Evolutionary conservation across 2,329 filamentous ascomycete genomes (phyloP), one percentile per base, ranked within the genome.

Genomic region (Aureobasidium musti): DNA sequence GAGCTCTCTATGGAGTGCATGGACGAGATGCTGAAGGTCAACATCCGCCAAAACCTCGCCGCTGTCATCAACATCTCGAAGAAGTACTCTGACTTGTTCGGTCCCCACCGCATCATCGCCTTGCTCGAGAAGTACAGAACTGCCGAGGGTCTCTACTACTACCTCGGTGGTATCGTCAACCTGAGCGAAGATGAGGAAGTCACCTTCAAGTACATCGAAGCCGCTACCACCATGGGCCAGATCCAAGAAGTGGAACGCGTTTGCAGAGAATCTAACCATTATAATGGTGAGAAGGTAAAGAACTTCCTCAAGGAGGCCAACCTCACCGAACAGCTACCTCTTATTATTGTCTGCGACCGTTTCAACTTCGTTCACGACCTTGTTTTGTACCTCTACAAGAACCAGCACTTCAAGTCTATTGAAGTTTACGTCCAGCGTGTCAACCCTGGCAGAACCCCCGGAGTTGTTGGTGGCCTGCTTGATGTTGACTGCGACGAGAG

Each of bases 121-220:
- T 86, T 99, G 7, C 90, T 99, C 61, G 95, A 99, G 82, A 97
- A 96, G 83, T 96, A 98, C 82, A 93, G 95, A 79, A 98, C 95
- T 41, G 89, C 92, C 3, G 95, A 99, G 79, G 95, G 95, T 77
- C 87, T 99, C 5, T 99, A 95, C 86, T 97, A 97, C 83, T 99
- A 97, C 81, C 87, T 99, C 19, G 95, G 95, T 69, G 97, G 93
- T 77, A 96, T 99, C 72, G 94, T 99, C 79, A 99, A 99, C 77
- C 83, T 99, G 56, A 96, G 91, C 67, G 92, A 98, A 78, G 95
- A 98, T 73, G 85, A 90, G 26, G 95, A 99, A 76, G 95, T 99
- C 35, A 91, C 95, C 77, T 99, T 97, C 88, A 99, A 99, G 84
- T 99, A 99, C 79, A 97, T 99, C 68, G 94, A 99, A 80, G 92